Evolutionary conservation across 2,329 filamentous ascomycete species (phyloP).

Genomic region (Paramyrothecium sp.): DNA sequence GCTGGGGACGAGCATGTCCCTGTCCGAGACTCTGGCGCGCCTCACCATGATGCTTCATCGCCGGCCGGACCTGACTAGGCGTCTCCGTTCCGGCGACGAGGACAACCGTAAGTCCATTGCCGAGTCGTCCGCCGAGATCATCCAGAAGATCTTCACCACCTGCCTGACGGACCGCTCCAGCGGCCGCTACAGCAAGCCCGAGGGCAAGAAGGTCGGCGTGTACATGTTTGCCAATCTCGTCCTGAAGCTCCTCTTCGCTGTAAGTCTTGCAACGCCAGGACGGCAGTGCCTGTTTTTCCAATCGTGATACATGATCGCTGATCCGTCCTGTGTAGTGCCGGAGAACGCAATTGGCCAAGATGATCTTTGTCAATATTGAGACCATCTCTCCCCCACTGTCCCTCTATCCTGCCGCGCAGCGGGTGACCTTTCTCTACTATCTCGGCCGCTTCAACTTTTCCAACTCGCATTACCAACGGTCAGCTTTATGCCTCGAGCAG

Average conservation of each 20-base stretch:
- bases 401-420: conserved; percentile 80
- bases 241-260: conserved; percentile 81
- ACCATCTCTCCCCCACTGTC: conserved; percentile 78
- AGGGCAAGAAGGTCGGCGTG: conserved; percentile 83
- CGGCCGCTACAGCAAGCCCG: conserved; percentile 64
- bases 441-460: conserved; percentile 87
- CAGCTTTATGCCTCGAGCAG: conserved; percentile 70
- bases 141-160: conserved; percentile 87
- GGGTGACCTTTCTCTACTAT: conserved; percentile 93
- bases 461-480: conserved; percentile 78
- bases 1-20: conserved; percentile 77
- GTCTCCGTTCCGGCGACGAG: conserved; percentile 61
- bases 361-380: conserved; percentile 86
- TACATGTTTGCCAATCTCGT: conserved; percentile 92
- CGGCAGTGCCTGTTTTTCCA: no score
- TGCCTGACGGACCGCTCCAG: conserved; percentile 80
- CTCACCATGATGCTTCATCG: conserved; percentile 83
- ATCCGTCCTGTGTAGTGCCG: conserved; percentile 53
- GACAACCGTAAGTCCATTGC: conserved; percentile 76
- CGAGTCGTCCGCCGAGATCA: conserved; percentile 83
- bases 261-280: conserved; percentile 31
- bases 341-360: conserved; percentile 79
- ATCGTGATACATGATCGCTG: no score
- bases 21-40: conserved; percentile 76
- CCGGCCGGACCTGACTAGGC: conserved; percentile 71